Conservation (phyloP, 2,329 filamentous ascomycete species). For the Fusarium hostae region DNA sequence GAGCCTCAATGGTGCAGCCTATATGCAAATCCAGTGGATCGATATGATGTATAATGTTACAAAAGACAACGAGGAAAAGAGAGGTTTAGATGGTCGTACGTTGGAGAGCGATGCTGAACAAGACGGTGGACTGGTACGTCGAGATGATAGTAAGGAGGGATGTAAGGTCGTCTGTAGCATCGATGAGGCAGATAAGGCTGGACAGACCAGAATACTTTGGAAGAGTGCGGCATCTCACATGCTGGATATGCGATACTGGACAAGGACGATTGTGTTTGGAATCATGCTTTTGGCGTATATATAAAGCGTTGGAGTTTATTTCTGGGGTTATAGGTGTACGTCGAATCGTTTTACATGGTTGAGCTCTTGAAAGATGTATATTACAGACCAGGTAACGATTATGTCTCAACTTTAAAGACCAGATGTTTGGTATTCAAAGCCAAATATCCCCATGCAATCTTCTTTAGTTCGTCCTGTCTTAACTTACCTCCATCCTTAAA, state of each 20-base stretch:
- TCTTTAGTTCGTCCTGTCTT: background rate
- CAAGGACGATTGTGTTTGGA: conserved; percentile 1
- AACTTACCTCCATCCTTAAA: background rate
- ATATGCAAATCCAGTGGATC: conserved; percentile 71
- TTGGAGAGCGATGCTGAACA: conserved; percentile 27
- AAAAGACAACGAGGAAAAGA: conserved; percentile 15
- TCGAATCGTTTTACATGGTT: background rate
- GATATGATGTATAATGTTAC: conserved; percentile 67
- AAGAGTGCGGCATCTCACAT: conserved; percentile 38
- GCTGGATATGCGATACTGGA: background rate
- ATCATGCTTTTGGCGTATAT: background rate
- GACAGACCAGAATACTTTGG: conserved; percentile 40
- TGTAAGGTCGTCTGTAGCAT: conserved; percentile 50
- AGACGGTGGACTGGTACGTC: conserved; percentile 49
- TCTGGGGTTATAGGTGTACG: background rate
- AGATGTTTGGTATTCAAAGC: background rate
- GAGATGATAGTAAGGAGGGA: conserved; percentile 32
- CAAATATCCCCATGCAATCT: background rate
- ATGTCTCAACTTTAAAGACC: background rate
- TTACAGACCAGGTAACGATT: background rate
- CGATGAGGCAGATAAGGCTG: conserved; percentile 47
- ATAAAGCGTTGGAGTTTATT: background rate
- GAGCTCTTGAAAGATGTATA: background rate
- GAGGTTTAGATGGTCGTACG: background rate
- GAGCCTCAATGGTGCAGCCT: conserved; percentile 60